These are phyloP conservation scores for Coprinopsis cinerea DNA, from an alignment of 768 basidiomycete species.

Conservation along the genomic window DNA sequence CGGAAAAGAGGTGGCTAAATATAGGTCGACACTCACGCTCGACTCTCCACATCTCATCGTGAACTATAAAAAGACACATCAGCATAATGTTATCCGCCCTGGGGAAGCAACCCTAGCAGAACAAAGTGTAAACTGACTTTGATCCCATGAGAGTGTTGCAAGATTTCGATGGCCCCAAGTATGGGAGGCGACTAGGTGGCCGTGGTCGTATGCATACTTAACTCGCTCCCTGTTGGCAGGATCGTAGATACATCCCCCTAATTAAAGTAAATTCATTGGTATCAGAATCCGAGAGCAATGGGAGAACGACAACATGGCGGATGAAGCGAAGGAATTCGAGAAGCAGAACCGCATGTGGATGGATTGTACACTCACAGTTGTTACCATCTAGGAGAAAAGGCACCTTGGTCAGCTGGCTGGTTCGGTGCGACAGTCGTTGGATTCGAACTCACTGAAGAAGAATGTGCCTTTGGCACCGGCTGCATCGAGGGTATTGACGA, in stretches of 20 bases:
- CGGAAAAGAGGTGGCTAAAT: background rate
- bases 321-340: too few species aligned
- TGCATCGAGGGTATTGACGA: conserved; percentile 25
- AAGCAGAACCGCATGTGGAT: too few species aligned
- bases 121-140: too few species aligned
- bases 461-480: conserved; percentile 37
- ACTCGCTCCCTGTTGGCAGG: conserved; percentile 19
- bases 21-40: conserved; percentile 22
- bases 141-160: conserved; percentile 22
- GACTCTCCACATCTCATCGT: conserved; percentile 30
- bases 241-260: conserved; percentile 35
- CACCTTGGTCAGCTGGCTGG: background rate
- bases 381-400: conserved; percentile 25
- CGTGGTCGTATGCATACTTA: conserved; percentile 31
- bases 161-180: conserved; percentile 39
- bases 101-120: too few species aligned
- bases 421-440: background rate
- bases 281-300: conserved; percentile 25
- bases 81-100: too few species aligned
- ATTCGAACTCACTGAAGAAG: conserved; percentile 29
- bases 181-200: conserved; percentile 41
- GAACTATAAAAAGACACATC: conserved; percentile 17
- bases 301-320: too few species aligned
- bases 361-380: conserved; percentile 24
- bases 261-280: conserved; percentile 23